These are phyloP conservation scores for Suillus bovinus DNA, from an alignment of 768 basidiomycete genomes.

Conservation along the genomic window DNA sequence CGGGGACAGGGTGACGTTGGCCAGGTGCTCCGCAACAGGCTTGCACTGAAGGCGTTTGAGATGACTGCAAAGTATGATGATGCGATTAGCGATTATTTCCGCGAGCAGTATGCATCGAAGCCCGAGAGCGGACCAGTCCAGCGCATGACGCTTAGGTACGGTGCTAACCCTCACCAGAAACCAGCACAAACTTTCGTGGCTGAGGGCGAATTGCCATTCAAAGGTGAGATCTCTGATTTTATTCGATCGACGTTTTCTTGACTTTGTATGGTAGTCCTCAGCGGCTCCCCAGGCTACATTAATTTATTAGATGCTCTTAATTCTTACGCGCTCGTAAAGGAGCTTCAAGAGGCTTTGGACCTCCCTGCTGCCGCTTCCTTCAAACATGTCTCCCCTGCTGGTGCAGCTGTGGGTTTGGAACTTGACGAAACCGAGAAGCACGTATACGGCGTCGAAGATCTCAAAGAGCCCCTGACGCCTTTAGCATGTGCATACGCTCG, in stretches of 20 bases:
- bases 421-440: constrained; percentile 84
- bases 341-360: constrained; percentile 81
- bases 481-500: constrained; percentile 94
- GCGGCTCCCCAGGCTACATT: constrained; percentile 97
- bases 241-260: not conserved
- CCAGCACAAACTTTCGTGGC: constrained; percentile 96
- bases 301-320: constrained; percentile 97
- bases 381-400: constrained; percentile 99
- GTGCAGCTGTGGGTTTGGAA: constrained; percentile 88
- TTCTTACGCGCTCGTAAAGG: constrained; percentile 94
- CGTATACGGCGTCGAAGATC: constrained; percentile 95
- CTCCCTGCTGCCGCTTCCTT: constrained; percentile 98
- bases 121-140: constrained; percentile 80
- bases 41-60: constrained; percentile 97
- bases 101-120: constrained; percentile 90
- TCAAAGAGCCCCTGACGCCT: constrained; percentile 86
- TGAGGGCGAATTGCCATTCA: constrained; percentile 89
- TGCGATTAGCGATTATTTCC: constrained; percentile 95
- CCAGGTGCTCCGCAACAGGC: constrained; percentile 66
- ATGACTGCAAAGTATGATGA: constrained; percentile 94
- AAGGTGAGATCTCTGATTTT: constrained; percentile 49
- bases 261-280: constrained; percentile 58
- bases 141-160: constrained; percentile 86
- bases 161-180: constrained; percentile 98
- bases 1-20: constrained; percentile 74